Evolutionary conservation across 2,329 filamentous ascomycete species (phyloP), one percentile per base, ranked within the genome.

Genomic region (Stagonosporopsis tanaceti): DNA sequence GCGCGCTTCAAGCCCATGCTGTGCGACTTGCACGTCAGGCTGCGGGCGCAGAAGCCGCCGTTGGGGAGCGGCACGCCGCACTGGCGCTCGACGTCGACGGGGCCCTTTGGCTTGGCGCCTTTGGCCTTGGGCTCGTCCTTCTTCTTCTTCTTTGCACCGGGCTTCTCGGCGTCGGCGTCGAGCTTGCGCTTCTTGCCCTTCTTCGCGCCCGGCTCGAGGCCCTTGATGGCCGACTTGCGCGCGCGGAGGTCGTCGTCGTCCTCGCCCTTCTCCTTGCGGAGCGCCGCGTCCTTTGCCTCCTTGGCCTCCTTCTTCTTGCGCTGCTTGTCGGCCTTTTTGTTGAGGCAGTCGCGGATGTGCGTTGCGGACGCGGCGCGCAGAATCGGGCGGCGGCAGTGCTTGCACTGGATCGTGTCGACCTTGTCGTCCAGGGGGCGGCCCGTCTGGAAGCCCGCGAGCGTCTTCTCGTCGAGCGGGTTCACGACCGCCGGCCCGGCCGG

Each of bases 1-100:
- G 90, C 90, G 66, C 93, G 85, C 78, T 97, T 97, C 5, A 93
- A 90, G 11, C 93, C 93, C 93, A 97, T 97, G n/a, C 85, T 89
- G 65, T 97, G 93, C 59, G 90, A 94, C 78, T 97, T 97, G 82
- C 93, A 97, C 0, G 93, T 97, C 57, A 97, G 79, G 3, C 92
- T 96, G 53, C 93, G 83, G 11, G 93, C 93, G 74, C 93, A 97
- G 52, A 90, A 90, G 59, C 91, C 90, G 1, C 93, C 92, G 70
- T 96, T 96, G 0, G 91, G 86, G 53, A 97, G 81, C 22, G 89
- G 83, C 35, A 97, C 93, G 82, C 93, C 93, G 70, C 93, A 97
- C 78, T 97, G 93, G 68, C 90, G 87, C 79, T 97, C 93, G 20
- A 97, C 93, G 77, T 97, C 93, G 38, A 97, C 93, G 2, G 93